Conservation (phyloP, 768 basidiomycete species). For the Termitomyces eurrhizus region DNA sequence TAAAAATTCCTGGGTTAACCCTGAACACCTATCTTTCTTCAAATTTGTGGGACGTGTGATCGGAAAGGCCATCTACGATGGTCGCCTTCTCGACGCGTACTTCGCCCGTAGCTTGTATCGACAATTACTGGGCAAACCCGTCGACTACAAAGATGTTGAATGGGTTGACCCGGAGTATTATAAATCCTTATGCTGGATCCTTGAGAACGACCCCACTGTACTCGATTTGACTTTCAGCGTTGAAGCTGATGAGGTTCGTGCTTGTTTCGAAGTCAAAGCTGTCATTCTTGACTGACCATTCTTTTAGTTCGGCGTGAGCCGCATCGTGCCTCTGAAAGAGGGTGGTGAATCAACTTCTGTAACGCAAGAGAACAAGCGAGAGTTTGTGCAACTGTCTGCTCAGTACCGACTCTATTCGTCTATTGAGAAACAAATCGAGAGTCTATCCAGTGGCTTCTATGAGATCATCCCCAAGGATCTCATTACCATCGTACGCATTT, state of each 20-base stretch:
- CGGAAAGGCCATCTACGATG: conserved; percentile 97
- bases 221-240: conserved; percentile 92
- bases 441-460: conserved; percentile 87
- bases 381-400: conserved; percentile 94
- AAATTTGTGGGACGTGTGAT: conserved; percentile 98
- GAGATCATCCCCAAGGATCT: conserved; percentile 98
- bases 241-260: conserved; percentile 86
- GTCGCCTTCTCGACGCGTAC: conserved; percentile 94
- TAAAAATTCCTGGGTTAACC: conserved; percentile 90
- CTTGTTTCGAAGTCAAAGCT: not conserved
- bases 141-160: conserved; percentile 95
- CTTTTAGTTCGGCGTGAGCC: conserved; percentile 82
- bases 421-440: conserved; percentile 94
- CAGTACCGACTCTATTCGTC: conserved; percentile 92
- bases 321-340: conserved; percentile 83
- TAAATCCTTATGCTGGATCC: conserved; percentile 96
- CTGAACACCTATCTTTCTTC: conserved; percentile 96
- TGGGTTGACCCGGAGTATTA: conserved; percentile 99
- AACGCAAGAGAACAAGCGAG: conserved; percentile 94
- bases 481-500: conserved; percentile 74
- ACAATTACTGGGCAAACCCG: conserved; percentile 89
- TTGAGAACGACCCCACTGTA: conserved; percentile 89
- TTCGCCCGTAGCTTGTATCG: conserved; percentile 96
- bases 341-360: conserved; percentile 82
- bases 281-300: conserved; percentile 11